Evolutionary conservation across 2,329 filamentous ascomycete genomes (phyloP), one percentile per base, ranked within the genome.

Genomic region (Talaromyces sp.): DNA sequence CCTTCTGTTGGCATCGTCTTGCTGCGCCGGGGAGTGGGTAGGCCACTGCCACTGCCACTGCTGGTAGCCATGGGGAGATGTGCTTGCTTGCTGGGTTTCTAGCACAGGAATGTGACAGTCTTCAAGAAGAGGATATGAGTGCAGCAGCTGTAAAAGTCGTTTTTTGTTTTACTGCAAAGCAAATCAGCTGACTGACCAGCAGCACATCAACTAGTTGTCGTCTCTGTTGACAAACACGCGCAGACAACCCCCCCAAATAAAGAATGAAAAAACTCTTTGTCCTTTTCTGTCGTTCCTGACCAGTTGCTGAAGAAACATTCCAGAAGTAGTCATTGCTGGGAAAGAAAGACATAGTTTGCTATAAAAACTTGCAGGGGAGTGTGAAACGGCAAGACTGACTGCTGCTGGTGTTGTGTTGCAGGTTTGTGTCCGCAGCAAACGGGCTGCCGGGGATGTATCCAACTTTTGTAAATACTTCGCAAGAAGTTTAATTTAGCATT

Each of bases 1-100:
- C 73, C 77, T 63, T 84, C 82, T 6, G 75, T 80, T 30, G 80
- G 75, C 75, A 81, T 72, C 9, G 74, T 74, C 60, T 78, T 78
- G 61, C 68, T 72, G 60, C 76, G 75, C 62, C 77, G 72, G 30
- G 73, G 69, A 58, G 65, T 68, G n/a, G 71, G 67, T 72, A 75
- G 75, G 47, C 28, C 28, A 30, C 32, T 33, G 33, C 30, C 22
- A 22, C 36, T 32, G 53, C 58, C 8, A 30, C 28, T 30, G 28
- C 28, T 30, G 22, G 22, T 54, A 30, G 55, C 22, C 13, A 44
- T 33, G 53, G 60, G 6, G 11, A n/a, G 15, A 19, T 36, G 17
- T 36, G 17, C 2, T 39, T 6, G 6, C 17, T 32, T 30, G 28
- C 28, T 30, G 28, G 33, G 49, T 9, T 25, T 44, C 6, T 30